phyloP scores from a whole-genome alignment of 495 filamentous ascomycete species.

The Chaetomium tenue region DNA sequence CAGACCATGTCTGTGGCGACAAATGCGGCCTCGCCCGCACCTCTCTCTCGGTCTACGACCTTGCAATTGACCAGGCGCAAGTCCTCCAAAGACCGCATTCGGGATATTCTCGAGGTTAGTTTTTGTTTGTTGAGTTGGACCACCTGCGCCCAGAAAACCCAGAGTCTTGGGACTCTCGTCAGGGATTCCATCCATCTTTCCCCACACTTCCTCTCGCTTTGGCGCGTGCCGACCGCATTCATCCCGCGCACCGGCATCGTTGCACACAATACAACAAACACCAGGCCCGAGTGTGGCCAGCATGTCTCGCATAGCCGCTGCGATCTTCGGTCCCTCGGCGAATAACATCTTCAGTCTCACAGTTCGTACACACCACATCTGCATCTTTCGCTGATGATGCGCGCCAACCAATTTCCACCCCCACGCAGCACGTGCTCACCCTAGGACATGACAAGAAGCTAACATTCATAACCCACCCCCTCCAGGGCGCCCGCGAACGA shows the following conservation, averaged over 20 bases:
- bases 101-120: conserved; percentile 49
- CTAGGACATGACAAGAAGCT: conserved; percentile 5
- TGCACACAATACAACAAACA: background rate
- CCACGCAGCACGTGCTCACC: conserved; percentile 5
- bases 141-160: background rate
- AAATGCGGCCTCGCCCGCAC: conserved; percentile 4
- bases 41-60: conserved; percentile 7
- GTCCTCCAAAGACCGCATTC: conserved; percentile 44
- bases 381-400: background rate
- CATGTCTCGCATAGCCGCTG: conserved; percentile 25
- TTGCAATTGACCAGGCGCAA: conserved; percentile 25
- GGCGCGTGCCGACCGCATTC: background rate
- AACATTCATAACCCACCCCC: conserved; percentile 12
- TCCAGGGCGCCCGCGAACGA: conserved; percentile 35
- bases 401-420: conserved; percentile 2
- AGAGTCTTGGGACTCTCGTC: background rate
- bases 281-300: background rate
- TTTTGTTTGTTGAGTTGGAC: background rate
- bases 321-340: conserved; percentile 25
- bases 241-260: background rate
- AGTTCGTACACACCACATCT: conserved; percentile 27
- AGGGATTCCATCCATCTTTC: background rate
- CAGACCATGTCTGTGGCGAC: conserved; percentile 22
- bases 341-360: conserved; percentile 25
- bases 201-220: conserved; percentile 5